These are phyloP conservation scores for Phytophthora cactorum DNA, from an alignment of 352 stramenopile species.

Conservation along the genomic window DNA sequence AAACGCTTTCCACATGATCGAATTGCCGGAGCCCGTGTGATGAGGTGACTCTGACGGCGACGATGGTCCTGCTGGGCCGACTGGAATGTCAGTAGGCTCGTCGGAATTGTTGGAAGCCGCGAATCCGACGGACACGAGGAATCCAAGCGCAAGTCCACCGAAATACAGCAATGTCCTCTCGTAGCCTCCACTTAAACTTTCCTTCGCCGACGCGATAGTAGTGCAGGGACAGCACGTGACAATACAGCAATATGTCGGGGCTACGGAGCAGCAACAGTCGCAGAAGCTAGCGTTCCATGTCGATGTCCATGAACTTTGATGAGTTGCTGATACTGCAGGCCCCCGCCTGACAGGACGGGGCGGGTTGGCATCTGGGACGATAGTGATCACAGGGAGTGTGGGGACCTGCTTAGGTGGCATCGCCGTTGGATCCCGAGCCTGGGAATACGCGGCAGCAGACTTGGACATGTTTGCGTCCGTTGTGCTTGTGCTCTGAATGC, in stretches of 20 bases:
- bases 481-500: constrained; percentile 19
- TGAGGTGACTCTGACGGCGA: constrained; percentile 2
- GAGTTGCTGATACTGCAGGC: background rate
- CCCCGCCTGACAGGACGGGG: background rate
- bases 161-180: constrained; percentile 55
- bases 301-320: constrained; percentile 12
- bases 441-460: constrained; percentile 4
- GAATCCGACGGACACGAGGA: constrained; percentile 44
- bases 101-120: constrained; percentile 25
- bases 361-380: constrained; percentile 28
- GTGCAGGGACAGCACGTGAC: constrained; percentile 52
- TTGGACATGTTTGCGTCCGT: constrained; percentile 17
- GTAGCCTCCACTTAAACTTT: constrained; percentile 43
- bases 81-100: background rate
- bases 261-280: constrained; percentile 37
- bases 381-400: constrained; percentile 25
- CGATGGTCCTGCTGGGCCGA: background rate
- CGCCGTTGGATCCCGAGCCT: constrained; percentile 2
- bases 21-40: background rate
- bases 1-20: constrained; percentile 21
- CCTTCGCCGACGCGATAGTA: constrained; percentile 45
- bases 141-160: constrained; percentile 42
- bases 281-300: constrained; percentile 37
- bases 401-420: constrained; percentile 16
- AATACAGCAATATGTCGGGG: constrained; percentile 45